A percentile compares a stretch with the other conserved stretches of the same genome.
Evolutionary conservation across 129 eudicot genomes (phyloP).

Genomic region (Flaveria trinervia): DNA sequence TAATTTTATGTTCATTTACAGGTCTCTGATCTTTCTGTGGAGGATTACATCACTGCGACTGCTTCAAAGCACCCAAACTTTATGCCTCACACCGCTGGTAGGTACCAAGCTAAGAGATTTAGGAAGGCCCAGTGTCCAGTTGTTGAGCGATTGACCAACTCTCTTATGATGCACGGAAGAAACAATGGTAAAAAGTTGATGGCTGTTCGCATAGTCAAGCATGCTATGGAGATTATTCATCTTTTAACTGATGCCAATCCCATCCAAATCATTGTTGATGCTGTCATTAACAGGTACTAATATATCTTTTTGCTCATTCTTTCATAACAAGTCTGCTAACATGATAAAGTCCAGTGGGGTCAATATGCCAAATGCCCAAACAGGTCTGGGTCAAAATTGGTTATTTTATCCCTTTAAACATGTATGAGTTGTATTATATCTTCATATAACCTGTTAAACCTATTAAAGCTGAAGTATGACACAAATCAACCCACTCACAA

Average conservation of each 20-base stretch:
- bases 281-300: not conserved
- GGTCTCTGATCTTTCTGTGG: slow-evolving; percentile 19
- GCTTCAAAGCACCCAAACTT: slow-evolving; percentile 22
- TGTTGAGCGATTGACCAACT: slow-evolving; percentile 5
- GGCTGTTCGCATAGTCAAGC: slow-evolving; percentile 17
- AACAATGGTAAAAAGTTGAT: slow-evolving; percentile 12
- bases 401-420: no score
- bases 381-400: no score
- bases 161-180: slow-evolving; percentile 14
- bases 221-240: slow-evolving; percentile 17
- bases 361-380: no score
- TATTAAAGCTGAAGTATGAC: no score
- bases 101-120: slow-evolving; percentile 15
- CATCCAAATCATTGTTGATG: slow-evolving; percentile 13
- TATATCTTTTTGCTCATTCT: not conserved
- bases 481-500: no score
- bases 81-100: slow-evolving; percentile 13
- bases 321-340: not conserved
- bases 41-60: slow-evolving; percentile 13
- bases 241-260: slow-evolving; percentile 12
- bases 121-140: slow-evolving; percentile 8
- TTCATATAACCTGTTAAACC: no score
- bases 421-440: no score
- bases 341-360: no score
- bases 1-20: not conserved